Base-by-base conservation (phyloP, 2,329 filamentous ascomycete species). In the Polychaeton citri region DNA sequence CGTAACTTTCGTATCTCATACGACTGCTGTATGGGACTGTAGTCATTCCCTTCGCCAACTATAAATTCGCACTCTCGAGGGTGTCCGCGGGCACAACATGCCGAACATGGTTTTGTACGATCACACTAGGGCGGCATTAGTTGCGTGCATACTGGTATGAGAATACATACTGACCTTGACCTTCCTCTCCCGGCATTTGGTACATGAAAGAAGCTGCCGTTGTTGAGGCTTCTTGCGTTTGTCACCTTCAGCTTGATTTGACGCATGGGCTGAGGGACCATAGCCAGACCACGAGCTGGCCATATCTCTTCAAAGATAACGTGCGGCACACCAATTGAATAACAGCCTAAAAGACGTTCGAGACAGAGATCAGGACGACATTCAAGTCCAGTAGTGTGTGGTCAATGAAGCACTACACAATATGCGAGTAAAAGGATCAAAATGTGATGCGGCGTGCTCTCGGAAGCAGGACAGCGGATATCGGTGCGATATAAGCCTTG, bases 161-260 rank as follows among this genome's bases (percentile, higher is more conserved):
- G 41, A 26, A 17, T 17, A 30, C 30, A 5, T 33, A 43, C 54
- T 35, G 41, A 64, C 63, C 53, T 66, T 66, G 38, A 68, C 63
- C 40, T 68, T 68, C 20, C 64, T 53, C 40, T 66, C 63, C 34
- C 63, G 54, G 44, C 64, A 68, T 42, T 65, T 66, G 4, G 62
- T 66, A 39, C 64, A 68, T 9, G 63, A 66, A 1, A 66, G 52
- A 4, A 65, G 51, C 40, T 66, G 63, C 35, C 63, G 58, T 32
- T 32, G 51, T 43, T 64, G 60, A 33, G 60, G 56, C 33, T 59
- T 47, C 44, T 56, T 56, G 38, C 59, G 55, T 39, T 55, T 55
- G 40, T 55, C 57, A 19, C 38, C 47, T 7, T 42, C 57, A 18
- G 39, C 47, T 8, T 41, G 42, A 16, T 40, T 35, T 40, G 40